A percentile compares a stretch with the other conserved stretches of the same genome.
These are phyloP conservation scores for Aphanoascus verrucosus DNA, from an alignment of 2,329 filamentous ascomycete genomes.

Conservation along the genomic window DNA sequence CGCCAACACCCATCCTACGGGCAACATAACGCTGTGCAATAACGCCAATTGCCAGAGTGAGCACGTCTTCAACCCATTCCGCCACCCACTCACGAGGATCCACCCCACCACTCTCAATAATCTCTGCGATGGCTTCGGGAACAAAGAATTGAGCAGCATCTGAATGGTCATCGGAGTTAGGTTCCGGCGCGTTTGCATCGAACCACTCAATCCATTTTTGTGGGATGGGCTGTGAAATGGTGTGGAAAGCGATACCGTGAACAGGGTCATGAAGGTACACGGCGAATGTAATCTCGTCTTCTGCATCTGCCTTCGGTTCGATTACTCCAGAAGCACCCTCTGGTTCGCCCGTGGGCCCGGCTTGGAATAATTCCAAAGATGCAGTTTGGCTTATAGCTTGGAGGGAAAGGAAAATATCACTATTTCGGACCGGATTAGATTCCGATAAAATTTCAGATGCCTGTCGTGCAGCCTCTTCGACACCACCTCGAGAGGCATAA, in stretches of 20 bases:
- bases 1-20: constrained; percentile 87
- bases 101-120: constrained; percentile 62
- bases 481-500: constrained; percentile 64
- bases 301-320: constrained; percentile 27
- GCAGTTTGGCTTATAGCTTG: constrained; percentile 65
- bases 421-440: constrained; percentile 79
- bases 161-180: constrained; percentile 31
- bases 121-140: constrained; percentile 77
- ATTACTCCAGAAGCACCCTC: constrained; percentile 24
- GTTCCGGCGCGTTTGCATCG: constrained; percentile 50
- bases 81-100: constrained; percentile 95
- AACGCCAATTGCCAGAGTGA: constrained; percentile 67
- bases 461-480: constrained; percentile 68
- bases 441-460: constrained; percentile 71
- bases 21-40: constrained; percentile 94
- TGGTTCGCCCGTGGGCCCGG: constrained; percentile 34
- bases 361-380: constrained; percentile 58
- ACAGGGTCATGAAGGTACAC: constrained; percentile 76
- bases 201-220: constrained; percentile 85
- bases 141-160: constrained; percentile 27
- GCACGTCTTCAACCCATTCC: constrained; percentile 87
- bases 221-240: constrained; percentile 73
- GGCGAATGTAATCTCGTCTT: constrained; percentile 62
- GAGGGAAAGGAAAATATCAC: constrained; percentile 89
- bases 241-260: constrained; percentile 77